Base-by-base conservation (phyloP, 202 grass and related monocot genomes). In the Setaria viridis region DNA sequence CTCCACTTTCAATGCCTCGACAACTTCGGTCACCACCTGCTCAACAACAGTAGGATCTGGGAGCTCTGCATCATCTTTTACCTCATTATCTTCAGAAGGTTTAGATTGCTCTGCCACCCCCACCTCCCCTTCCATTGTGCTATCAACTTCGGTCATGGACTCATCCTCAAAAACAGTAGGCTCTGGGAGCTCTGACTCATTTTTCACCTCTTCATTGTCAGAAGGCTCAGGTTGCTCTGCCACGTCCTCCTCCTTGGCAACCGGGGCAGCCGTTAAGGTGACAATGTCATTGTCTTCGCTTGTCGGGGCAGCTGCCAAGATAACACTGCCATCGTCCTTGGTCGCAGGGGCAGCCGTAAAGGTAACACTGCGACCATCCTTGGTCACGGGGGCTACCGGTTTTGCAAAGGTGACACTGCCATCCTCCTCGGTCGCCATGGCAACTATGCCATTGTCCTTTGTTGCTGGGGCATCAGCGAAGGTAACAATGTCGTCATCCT, bases 21-120 rank as follows among this genome's bases (percentile, higher is more conserved):
- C 55, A 35, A 45, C 81, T 48, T 82, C 19, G 58, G 50, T 59
- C 47, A 71, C 78, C 37, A 17, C 59, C 77, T 85, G 77, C n/a
- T 91, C 78, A 7, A 46, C 72, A 30, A 7, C 6, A 32, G 11
- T 20, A 56, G n/a, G 11, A 33, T 49, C 57, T 42, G 56, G 79
- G 4, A 42, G 78, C 4, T 72, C 88, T 66, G 16, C 65, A 41
- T 66, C 41, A 35, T 41, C n/a, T 74, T 8, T 66, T 42, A 47
- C 50, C 37, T 47, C 85, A 7, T 77, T 45, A 13, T 72, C 57
- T 53, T 64, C 42, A 21, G 48, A 82, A 77, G 50, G 8, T 21
- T 48, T 34, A 51, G 85, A 74, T 30, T 73, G 81, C 39, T 88
- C 72, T 57, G 11, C 70, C 19, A 0, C 60, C 21, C 4, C 48